Base-by-base conservation (phyloP, 2,329 filamentous ascomycete species). In the Fusarium brachygibbosum region DNA sequence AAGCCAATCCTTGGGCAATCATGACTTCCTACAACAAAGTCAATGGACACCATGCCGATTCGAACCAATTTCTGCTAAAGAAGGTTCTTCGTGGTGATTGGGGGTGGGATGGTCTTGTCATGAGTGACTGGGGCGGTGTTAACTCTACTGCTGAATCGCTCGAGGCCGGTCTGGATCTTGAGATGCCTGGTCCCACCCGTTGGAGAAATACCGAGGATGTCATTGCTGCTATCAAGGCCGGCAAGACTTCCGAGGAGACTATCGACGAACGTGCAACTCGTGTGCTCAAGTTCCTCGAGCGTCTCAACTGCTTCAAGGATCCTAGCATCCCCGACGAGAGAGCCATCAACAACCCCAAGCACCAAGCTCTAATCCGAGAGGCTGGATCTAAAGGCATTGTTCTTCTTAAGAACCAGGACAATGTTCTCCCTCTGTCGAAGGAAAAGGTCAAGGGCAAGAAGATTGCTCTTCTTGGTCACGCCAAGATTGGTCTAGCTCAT, bases 351-450 rank as follows among this genome's bases (percentile, higher is more conserved):
- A 75, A 73, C 55, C 78, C 77, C 12, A 77, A 81, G 56, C 72
- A 77, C 21, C 74, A 66, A 13, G 69, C 74, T 17, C 54, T 76
- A 11, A 76, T 76, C n/a, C 66, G 75, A 23, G 75, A 76, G 46
- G 75, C 73, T 34, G 75, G 75, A 16, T 72, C 75, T 10, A 87
- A 91, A 75, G 89, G 89, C 1, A 76, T 91, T 28, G 89, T 88
- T 1, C 79, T 91, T 13, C 77, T 91, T 50, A 91, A 91, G 77
- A 91, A 91, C 68, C 84, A 89, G 61, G 82, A 84, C 6, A 78
- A 79, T 5, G 76, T 90, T 14, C 79, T 91, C 17, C 89, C 89
- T 5, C 84, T 91, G 68, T 81, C 85, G 4, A 75, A 69, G 34
- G 74, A 76, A 1, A 74, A 74, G 59, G 58, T 77, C 21, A 74